Percentiles rank a stretch among this genome's conserved stretches.
These are phyloP conservation scores for Cryptococcus jaspeensis DNA, from an alignment of 1,284 basidiomycete genomes.

Conservation along the genomic window DNA sequence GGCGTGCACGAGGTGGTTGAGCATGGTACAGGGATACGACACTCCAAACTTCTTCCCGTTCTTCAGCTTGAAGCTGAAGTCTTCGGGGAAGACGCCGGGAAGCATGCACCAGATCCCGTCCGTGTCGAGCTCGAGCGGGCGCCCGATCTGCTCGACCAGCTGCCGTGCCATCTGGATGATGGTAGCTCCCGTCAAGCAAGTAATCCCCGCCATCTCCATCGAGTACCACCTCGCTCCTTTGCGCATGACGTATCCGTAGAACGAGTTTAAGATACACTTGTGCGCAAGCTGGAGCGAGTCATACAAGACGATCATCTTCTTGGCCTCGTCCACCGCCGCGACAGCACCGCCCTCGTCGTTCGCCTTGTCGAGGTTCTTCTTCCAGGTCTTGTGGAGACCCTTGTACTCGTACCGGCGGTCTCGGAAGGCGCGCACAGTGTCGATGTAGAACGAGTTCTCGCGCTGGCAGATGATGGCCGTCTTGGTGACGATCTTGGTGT, in stretches of 20 bases:
- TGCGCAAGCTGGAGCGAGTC: slow-evolving; percentile 99
- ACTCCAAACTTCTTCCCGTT: slow-evolving; percentile 85
- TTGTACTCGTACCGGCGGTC: slow-evolving; percentile 99
- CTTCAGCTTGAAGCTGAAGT: slow-evolving; percentile 90
- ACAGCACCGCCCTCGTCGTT: slow-evolving; percentile 67
- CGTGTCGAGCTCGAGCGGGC: slow-evolving; percentile 95
- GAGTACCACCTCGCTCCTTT: slow-evolving; percentile 99
- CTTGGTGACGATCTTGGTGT: slow-evolving; percentile 91
- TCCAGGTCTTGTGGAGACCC: slow-evolving; percentile 98
- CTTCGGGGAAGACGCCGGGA: slow-evolving; percentile 94
- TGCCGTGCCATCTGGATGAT: slow-evolving; percentile 99
- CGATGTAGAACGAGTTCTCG: slow-evolving; percentile 99
- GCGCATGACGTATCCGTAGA: slow-evolving; percentile 99
- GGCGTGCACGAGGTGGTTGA: slow-evolving; percentile 95
- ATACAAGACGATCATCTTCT: slow-evolving; percentile 99
- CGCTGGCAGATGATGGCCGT: slow-evolving; percentile 96
- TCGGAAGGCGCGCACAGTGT: slow-evolving; percentile 95
- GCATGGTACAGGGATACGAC: slow-evolving; percentile 99
- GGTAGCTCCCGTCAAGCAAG: slow-evolving; percentile 95
- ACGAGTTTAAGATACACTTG: slow-evolving; percentile 99
- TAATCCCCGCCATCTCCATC: slow-evolving; percentile 99
- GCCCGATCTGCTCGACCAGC: slow-evolving; percentile 93
- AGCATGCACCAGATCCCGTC: slow-evolving; percentile 99
- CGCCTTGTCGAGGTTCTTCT: slow-evolving; percentile 90
- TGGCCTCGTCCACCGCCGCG: slow-evolving; percentile 90